These are phyloP conservation scores for Zizania latifolia DNA, from an alignment of 176 grass and related monocot genomes.

Conservation along the genomic window DNA sequence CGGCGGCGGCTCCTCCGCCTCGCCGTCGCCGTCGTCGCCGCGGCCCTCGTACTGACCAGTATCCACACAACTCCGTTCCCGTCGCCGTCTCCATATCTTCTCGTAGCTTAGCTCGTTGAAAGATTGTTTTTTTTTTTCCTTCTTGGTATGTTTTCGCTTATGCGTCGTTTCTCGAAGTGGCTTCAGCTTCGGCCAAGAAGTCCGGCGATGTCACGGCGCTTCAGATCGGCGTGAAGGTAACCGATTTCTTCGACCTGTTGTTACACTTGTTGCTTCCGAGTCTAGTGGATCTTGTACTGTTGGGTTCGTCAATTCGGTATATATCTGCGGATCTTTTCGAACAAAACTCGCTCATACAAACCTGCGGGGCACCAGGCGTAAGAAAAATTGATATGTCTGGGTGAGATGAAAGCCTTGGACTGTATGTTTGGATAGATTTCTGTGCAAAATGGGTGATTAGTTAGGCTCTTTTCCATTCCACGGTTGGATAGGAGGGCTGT, in stretches of 20 bases:
- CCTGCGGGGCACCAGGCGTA: background rate
- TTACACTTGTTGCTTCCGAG: background rate
- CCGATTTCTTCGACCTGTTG: background rate
- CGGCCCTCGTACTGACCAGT: constrained; percentile 40
- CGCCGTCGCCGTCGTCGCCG: constrained; percentile 21
- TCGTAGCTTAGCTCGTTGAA: background rate
- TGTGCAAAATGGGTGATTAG: background rate
- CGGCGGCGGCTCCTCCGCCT: constrained; percentile 36
- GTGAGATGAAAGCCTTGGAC: background rate
- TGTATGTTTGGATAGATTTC: background rate
- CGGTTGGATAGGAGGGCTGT: background rate
- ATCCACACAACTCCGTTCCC: background rate
- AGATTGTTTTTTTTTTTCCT: background rate
- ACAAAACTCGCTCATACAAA: background rate
- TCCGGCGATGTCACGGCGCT: constrained; percentile 69
- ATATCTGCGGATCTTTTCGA: background rate
- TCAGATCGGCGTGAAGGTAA: constrained; percentile 85
- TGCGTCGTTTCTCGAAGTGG: background rate
- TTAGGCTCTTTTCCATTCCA: background rate
- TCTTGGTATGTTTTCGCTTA: background rate
- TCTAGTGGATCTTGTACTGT: constrained; percentile 18
- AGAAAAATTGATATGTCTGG: background rate
- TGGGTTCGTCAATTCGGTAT: background rate
- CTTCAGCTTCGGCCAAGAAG: constrained; percentile 74
- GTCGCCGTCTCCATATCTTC: background rate